These are phyloP conservation scores for Trichoderma simmonsii DNA, from an alignment of 2,329 filamentous ascomycete genomes.

Conservation along the genomic window DNA sequence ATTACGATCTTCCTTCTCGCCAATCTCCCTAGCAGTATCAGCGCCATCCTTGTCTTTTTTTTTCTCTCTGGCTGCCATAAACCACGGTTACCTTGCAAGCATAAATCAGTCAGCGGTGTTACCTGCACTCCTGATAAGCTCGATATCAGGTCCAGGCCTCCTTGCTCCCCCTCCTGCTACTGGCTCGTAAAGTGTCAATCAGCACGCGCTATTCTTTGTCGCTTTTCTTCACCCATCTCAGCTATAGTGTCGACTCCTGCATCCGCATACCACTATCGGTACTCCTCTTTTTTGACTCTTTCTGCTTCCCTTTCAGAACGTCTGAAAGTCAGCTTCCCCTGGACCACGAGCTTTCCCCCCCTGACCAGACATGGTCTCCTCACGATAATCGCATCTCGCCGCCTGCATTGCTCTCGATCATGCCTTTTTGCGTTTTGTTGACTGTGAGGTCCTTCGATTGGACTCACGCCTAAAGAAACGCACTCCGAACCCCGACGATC, in stretches of 20 bases:
- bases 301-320: neutral
- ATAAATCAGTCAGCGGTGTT: neutral
- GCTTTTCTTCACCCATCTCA: neutral
- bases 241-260: neutral
- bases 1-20: constrained; percentile 9
- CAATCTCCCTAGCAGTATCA: constrained; percentile 11
- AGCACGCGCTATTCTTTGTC: neutral
- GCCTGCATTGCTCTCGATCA: constrained; percentile 20
- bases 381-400: neutral
- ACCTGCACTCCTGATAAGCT: constrained; percentile 3
- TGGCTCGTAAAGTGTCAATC: neutral
- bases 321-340: neutral
- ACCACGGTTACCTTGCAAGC: neutral
- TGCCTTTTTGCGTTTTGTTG: constrained; percentile 22
- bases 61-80: neutral
- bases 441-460: constrained; percentile 26
- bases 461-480: constrained; percentile 24
- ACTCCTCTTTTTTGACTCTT: neutral
- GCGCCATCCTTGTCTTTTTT: neutral
- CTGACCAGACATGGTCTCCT: constrained; percentile 16
- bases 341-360: neutral
- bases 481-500: neutral
- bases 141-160: neutral
- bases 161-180: neutral
- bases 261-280: neutral